phyloP scores from a whole-genome alignment of 2,329 filamentous ascomycete genomes.

The Seiridium unicorne region DNA sequence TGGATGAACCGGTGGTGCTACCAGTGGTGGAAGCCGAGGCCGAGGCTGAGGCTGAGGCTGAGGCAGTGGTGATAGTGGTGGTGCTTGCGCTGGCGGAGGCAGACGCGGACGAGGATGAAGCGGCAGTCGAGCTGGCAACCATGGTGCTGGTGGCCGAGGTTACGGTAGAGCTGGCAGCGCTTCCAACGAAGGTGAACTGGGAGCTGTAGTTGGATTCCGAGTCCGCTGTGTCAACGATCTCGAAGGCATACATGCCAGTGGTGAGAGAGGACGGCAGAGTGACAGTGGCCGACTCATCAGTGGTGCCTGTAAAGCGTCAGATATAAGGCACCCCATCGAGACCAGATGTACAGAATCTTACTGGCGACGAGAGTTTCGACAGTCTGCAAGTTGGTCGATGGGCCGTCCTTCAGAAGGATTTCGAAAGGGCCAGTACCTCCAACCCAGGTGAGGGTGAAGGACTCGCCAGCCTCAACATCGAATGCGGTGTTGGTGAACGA shows the following conservation, averaged over 20 bases:
- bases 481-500: slow-evolving; percentile 34
- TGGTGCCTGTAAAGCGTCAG: slow-evolving; percentile 3
- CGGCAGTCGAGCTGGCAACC: slow-evolving; percentile 9
- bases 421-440: slow-evolving; percentile 39
- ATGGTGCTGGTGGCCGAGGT: slow-evolving; percentile 13
- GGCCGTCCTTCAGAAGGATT: slow-evolving; percentile 38
- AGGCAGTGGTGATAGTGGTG: not conserved
- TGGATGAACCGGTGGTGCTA: slow-evolving; percentile 3
- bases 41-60: slow-evolving; percentile 1
- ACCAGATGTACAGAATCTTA: slow-evolving; percentile 22
- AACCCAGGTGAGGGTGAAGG: slow-evolving; percentile 44
- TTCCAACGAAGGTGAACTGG: slow-evolving; percentile 34
- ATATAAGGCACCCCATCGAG: not conserved
- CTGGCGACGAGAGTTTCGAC: slow-evolving; percentile 32
- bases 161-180: slow-evolving; percentile 16
- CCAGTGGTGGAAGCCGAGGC: slow-evolving; percentile 6
- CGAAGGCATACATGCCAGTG: slow-evolving; percentile 42
- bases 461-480: slow-evolving; percentile 32
- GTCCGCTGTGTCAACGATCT: slow-evolving; percentile 36
- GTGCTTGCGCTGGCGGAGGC: slow-evolving; percentile 7
- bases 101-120: not conserved
- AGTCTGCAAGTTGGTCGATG: slow-evolving; percentile 30
- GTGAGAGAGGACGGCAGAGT: slow-evolving; percentile 32
- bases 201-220: slow-evolving; percentile 42
- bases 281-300: slow-evolving; percentile 36